Conservation (phyloP, 2,329 filamentous ascomycete species). For the Zymoseptoria brevis region DNA sequence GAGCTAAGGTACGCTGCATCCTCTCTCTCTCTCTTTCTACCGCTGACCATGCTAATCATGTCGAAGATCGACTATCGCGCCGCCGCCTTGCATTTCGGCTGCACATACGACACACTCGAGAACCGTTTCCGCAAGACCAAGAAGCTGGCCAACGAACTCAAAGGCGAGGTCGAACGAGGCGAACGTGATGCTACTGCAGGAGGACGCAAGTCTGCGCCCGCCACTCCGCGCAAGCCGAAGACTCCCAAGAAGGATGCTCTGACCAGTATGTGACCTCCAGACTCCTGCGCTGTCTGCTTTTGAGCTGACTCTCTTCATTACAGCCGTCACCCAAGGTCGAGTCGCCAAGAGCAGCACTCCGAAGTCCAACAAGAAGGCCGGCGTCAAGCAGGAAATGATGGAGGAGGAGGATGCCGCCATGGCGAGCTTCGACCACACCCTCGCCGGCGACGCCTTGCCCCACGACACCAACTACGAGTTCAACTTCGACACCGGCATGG, state of each 20-base stretch:
- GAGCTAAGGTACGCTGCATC: conserved; percentile 25
- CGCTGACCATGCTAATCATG: not conserved
- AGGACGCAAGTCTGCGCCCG: conserved; percentile 6
- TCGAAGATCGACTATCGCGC: conserved; percentile 9
- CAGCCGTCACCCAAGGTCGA: conserved; percentile 21
- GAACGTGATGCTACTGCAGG: conserved; percentile 14
- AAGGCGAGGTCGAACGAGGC: conserved; percentile 20
- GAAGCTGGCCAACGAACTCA: conserved; percentile 30
- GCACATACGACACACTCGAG: conserved; percentile 44
- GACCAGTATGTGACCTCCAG: conserved; percentile 7
- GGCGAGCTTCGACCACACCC: not conserved
- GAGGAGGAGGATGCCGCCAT: conserved; percentile 1
- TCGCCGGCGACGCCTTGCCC: not conserved
- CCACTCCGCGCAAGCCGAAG: conserved; percentile 18
- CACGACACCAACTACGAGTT: not conserved
- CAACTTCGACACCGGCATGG: not conserved
- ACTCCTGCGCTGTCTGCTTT: not conserved
- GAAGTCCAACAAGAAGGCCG: conserved; percentile 14
- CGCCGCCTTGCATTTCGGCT: conserved; percentile 40
- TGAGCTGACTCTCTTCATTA: not conserved
- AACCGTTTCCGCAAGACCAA: conserved; percentile 40
- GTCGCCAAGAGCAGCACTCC: conserved; percentile 19
- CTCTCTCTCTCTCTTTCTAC: not conserved
- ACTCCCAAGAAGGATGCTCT: conserved; percentile 19
- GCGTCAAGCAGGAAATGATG: conserved; percentile 21